These are phyloP conservation scores for Daucus carota DNA, from an alignment of 129 eudicot genomes.

Conservation along the genomic window DH1_v3.0 NC_030387.2:40579001-40579500, in stretches of 20 bases:
- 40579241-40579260: neutral
- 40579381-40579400: slow-evolving; percentile 19
- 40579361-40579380: neutral
- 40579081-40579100: slow-evolving; percentile 15
- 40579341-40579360: neutral
- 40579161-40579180: neutral
- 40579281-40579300: neutral
- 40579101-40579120: slow-evolving; percentile 18
- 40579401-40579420: slow-evolving; percentile 14
- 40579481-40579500: slow-evolving; percentile 33
- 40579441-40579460: slow-evolving; percentile 25
- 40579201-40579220: neutral
- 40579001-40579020: neutral
- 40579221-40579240: neutral
- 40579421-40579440: slow-evolving; percentile 22
- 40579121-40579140: slow-evolving; percentile 33
- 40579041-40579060: slow-evolving; percentile 9
- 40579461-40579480: slow-evolving; percentile 34
- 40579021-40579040: slow-evolving; percentile 35
- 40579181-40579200: neutral
- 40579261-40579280: neutral
- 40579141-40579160: neutral
- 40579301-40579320: neutral
- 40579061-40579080: slow-evolving; percentile 17
- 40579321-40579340: neutral